Base-by-base conservation (phyloP, 2,329 filamentous ascomycete species). In the Penicillium rolfsii region DNA sequence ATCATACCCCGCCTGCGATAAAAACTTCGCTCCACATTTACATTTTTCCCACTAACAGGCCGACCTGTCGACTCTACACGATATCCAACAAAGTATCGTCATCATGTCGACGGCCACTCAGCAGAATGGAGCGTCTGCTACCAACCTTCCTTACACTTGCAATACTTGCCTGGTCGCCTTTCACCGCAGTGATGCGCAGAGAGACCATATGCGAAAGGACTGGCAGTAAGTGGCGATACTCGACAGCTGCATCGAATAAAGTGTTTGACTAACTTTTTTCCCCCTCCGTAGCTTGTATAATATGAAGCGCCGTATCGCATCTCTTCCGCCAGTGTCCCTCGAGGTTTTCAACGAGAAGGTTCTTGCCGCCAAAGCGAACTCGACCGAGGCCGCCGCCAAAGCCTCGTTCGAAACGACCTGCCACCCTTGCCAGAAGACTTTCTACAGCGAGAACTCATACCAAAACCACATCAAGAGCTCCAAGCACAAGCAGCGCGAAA, bases 141-240 rank as follows among this genome's bases (percentile, higher is more conserved):
- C 85, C 35, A 84, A 89, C 28, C 92, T 97, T 75, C 94, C 95
- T 1, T 99, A 94, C 80, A 98, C 94, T 58, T 99, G 95, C 87
- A 99, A 98, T 79, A 95, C 93, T 60, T 99, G 95, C 75, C 92
- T 97, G 76, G 93, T 99, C 70, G 95, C 94, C 55, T 99, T 98
- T 80, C 89, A 94, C 67, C 93, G 91, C 74, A 93, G 91, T 76
- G 94, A 98, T 74, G 84, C 96, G 59, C 95, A 99, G 80, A 89
- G 95, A 76, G 89, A 87, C 40, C 95, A 99, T 76, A 99, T 99
- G 95, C 93, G 95, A 77, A 95, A 90, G 70, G 95, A 99, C 81
- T 99, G 95, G 95, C 94, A 99, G 90, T 95, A 84, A 81, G 91
- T 88, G 5, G 57, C 55, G 52, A 28, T 40, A 41, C 33, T 55